Conservation (phyloP, 176 grass and related monocot species). For the Oryza australiensis region DNA sequence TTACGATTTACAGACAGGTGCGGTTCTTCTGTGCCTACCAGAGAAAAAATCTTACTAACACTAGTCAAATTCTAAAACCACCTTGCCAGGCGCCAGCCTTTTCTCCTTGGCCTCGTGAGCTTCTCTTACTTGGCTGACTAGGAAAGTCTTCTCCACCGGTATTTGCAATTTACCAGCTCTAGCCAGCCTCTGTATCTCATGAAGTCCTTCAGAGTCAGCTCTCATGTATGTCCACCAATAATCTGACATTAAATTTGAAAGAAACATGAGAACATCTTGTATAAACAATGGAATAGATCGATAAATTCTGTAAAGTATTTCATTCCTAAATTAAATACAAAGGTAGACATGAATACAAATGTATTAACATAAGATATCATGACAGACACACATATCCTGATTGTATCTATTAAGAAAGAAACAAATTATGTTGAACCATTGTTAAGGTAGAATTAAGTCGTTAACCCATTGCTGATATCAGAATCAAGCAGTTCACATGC, state of each 20-base stretch:
- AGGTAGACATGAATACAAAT: not conserved
- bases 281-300: not conserved
- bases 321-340: not conserved
- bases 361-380: not conserved
- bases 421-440: not conserved
- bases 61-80: conserved; percentile 84
- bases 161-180: conserved; percentile 75
- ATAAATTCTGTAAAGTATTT: conserved; percentile 13
- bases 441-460: not conserved
- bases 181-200: conserved; percentile 73
- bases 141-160: conserved; percentile 86
- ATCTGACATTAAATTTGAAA: conserved; percentile 51
- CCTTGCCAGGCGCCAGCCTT: conserved; percentile 72
- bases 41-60: conserved; percentile 28
- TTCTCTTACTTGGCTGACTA: conserved; percentile 70
- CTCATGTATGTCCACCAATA: conserved; percentile 99
- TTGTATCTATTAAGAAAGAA: not conserved
- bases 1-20: conserved; percentile 50
- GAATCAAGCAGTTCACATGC: not conserved
- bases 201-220: conserved; percentile 83
- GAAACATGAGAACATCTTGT: conserved; percentile 24
- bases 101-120: conserved; percentile 91
- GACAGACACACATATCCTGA: not conserved
- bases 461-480: not conserved
- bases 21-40: not conserved